Evolutionary conservation across 1,284 basidiomycete genomes (phyloP).

Genomic region (Microbotryum intermedium): DNA sequence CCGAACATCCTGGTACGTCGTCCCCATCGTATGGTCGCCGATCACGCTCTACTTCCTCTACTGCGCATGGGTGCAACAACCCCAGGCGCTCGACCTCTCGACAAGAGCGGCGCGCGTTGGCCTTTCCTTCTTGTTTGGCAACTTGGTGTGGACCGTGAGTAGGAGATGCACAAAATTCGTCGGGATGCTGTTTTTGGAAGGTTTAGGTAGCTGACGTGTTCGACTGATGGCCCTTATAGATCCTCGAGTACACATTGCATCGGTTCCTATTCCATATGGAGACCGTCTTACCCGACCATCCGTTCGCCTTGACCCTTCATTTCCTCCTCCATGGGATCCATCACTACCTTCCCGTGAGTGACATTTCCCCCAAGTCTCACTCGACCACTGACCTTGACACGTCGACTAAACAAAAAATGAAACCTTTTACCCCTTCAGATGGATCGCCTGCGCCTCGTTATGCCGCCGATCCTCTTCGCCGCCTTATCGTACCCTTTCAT

Average conservation of each 20-base stretch:
- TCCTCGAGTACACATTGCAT: conserved; percentile 92
- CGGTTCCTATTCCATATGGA: conserved; percentile 98
- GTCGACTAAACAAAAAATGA: conserved; percentile 1
- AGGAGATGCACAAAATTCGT: neutral
- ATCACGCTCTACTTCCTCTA: conserved; percentile 71
- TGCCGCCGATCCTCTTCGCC: conserved; percentile 85
- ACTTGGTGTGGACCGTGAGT: conserved; percentile 72
- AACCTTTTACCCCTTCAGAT: conserved; percentile 40
- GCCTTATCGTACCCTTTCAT: conserved; percentile 81
- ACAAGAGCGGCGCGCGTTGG: conserved; percentile 29
- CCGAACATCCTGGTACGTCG: conserved; percentile 86
- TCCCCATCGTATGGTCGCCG: conserved; percentile 86
- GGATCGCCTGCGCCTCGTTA: conserved; percentile 69
- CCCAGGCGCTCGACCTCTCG: conserved; percentile 37
- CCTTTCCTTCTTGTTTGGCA: conserved; percentile 66
- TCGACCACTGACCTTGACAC: too few relatives aligned
- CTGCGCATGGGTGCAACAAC: conserved; percentile 75
- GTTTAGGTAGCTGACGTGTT: neutral
- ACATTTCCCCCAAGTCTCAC: neutral
- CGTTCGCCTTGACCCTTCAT: conserved; percentile 72
- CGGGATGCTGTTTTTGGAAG: neutral
- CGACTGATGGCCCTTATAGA: conserved; percentile 10
- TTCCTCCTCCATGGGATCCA: conserved; percentile 94
- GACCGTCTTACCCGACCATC: conserved; percentile 73
- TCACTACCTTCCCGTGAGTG: conserved; percentile 78